Evolutionary conservation across 1,284 basidiomycete species (phyloP), one percentile per base, ranked within the genome.

Genomic region (Pisolithus thermaeus): DNA sequence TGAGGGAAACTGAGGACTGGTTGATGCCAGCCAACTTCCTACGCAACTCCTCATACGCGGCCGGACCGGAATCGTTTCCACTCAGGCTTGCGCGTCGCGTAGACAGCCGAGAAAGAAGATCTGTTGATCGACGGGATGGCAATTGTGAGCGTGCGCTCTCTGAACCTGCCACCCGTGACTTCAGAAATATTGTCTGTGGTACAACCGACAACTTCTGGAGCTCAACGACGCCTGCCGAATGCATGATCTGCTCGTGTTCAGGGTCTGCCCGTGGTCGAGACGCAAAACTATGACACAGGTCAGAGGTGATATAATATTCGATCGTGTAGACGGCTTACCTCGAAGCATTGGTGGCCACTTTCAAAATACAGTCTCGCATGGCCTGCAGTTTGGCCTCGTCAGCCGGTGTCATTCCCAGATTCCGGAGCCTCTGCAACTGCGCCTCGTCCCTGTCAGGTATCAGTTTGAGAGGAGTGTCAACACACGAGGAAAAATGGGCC

Each of bases 171-270:
- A 72, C 66, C 27, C 77, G 72, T 5, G 77, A 68, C 56, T 84
- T 91, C 59, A 99, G 77, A 70, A 99, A 98, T 22, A 99, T 89
- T 0, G 95, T 99, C 56, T 93, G 92, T 5, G 93, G 93, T 0
- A 94, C 90, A n/a, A 97, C 88, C 3, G 88, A 85, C 40, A 95
- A 79, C 64, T 91, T 90, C 66, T 89, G 84, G 39, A 91, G 72
- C 58, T 89, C 87, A 32, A 90, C 75, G 37, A 83, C 79, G 9
- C 77, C 77, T 9, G 76, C 81, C 8, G 82, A 78, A 61, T 87
- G 85, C 4, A 90, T 77, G 51, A 76, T 77, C 58, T 78, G 77
- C 27, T 84, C 84, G 0, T 78, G 69, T 58, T 87, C 84, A 30
- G 73, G 75, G 57, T 89, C 85, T 25, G 75, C 68, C 51, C 73